Conservation (phyloP, 352 stramenopile species). For the Phytophthora ramorum region DNA sequence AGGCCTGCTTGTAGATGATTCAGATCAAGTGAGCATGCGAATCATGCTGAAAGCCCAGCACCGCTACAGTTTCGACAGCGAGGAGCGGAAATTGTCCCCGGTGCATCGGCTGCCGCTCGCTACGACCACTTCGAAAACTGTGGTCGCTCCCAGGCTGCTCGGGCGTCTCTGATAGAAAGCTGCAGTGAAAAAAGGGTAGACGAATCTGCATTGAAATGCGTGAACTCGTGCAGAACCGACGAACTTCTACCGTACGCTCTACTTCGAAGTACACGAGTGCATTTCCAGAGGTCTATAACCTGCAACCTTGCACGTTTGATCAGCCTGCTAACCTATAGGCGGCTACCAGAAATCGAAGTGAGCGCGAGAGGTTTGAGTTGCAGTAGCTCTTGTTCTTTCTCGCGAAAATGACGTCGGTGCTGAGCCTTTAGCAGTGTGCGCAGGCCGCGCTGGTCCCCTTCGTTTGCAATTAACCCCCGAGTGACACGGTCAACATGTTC, state of each 20-base stretch:
- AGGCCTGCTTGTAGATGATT: slow-evolving; percentile 54
- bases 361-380: slow-evolving; percentile 13
- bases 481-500: slow-evolving; percentile 34
- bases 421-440: slow-evolving; percentile 47
- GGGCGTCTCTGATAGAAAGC: neutral
- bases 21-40: slow-evolving; percentile 64
- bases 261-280: too few species aligned
- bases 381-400: slow-evolving; percentile 5
- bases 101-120: slow-evolving; percentile 41
- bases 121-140: neutral
- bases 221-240: neutral
- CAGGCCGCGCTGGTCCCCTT: slow-evolving; percentile 36
- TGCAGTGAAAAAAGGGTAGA: neutral
- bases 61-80: slow-evolving; percentile 63
- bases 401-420: slow-evolving; percentile 13
- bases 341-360: slow-evolving; percentile 10
- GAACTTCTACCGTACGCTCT: too few species aligned
- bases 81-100: slow-evolving; percentile 51
- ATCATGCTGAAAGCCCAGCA: slow-evolving; percentile 67
- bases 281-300: too few species aligned
- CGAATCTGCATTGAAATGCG: neutral
- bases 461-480: slow-evolving; percentile 26
- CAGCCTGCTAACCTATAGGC: slow-evolving; percentile 1
- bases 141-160: neutral
- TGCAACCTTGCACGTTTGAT: too few species aligned